These are phyloP conservation scores for Anthostomella pinea DNA, from an alignment of 2,329 filamentous ascomycete species.

Conservation along the genomic window DNA sequence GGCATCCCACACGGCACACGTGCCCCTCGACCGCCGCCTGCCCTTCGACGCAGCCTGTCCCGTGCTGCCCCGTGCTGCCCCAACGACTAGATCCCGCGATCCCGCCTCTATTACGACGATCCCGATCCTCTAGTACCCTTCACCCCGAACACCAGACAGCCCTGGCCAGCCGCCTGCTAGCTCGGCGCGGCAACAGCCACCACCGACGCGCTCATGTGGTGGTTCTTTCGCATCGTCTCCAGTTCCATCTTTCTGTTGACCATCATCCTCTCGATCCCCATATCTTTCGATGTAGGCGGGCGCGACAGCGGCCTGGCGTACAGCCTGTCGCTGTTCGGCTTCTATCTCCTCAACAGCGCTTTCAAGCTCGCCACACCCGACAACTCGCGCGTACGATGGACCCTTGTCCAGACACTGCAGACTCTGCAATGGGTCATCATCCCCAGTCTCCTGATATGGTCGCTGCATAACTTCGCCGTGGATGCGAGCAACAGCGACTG, in stretches of 20 bases:
- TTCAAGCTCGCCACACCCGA: constrained; percentile 80
- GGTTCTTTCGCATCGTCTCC: constrained; percentile 74
- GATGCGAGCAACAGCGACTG: constrained; percentile 76
- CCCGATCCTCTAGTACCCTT: not conserved
- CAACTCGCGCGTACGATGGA: constrained; percentile 69
- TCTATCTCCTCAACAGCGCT: constrained; percentile 85
- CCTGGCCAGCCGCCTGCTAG: constrained; percentile 32
- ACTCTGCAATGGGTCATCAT: constrained; percentile 84
- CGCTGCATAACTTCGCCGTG: constrained; percentile 90
- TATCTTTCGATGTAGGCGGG: constrained; percentile 97
- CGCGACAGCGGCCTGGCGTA: constrained; percentile 92
- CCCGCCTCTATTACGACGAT: constrained; percentile 3
- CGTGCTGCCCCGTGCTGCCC: too few species aligned
- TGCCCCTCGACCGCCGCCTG: too few species aligned
- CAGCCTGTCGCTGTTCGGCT: constrained; percentile 82
- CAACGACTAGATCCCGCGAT: too few species aligned
- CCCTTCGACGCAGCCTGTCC: too few species aligned
- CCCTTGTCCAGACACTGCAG: constrained; percentile 66
- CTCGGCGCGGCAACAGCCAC: constrained; percentile 34
- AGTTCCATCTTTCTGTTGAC: constrained; percentile 83
- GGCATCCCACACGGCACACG: too few species aligned
- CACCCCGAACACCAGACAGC: constrained; percentile 8
- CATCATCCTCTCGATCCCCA: constrained; percentile 91
- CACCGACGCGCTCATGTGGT: constrained; percentile 66
- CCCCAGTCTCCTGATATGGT: constrained; percentile 87